Percentiles rank a stretch among this genome's conserved stretches.
Evolutionary conservation across 225 moss, liverwort and hornwort species (phyloP).

Genomic region (Marchantia paleacea): DNA sequence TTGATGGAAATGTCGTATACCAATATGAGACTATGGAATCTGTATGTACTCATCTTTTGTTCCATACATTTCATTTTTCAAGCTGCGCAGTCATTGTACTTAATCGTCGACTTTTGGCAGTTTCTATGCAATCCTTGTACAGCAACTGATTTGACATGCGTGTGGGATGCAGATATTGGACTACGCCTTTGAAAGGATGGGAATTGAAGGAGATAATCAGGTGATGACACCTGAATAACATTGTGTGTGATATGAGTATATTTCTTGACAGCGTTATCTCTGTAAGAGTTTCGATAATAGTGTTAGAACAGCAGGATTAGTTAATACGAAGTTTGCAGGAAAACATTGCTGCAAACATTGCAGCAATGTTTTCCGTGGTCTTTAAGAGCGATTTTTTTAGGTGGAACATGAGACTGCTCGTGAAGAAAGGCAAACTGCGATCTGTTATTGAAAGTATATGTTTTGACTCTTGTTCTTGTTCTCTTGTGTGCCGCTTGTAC

Average conservation of each 20-base stretch:
- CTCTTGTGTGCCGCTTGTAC: background rate
- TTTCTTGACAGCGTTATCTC: background rate
- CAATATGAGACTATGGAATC: conserved; percentile 99
- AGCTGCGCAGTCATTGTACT: no score
- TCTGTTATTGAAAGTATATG: no score
- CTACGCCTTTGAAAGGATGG: conserved; percentile 94
- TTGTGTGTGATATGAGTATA: no score
- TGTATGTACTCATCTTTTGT: conserved; percentile 44
- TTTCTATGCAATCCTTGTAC: background rate
- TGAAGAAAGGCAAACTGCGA: background rate
- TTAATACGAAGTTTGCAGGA: no score
- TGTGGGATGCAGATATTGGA: conserved; percentile 67
- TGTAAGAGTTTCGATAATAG: background rate
- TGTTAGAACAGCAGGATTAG: no score
- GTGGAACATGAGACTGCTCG: background rate
- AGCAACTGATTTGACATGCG: background rate
- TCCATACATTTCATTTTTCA: background rate
- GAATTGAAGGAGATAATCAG: conserved; percentile 59
- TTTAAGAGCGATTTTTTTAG: background rate
- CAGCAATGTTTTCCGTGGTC: background rate
- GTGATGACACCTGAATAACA: conserved; percentile 20
- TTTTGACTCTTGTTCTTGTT: no score
- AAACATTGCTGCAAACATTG: no score
- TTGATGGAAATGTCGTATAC: conserved; percentile 93
- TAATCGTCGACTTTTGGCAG: background rate